A percentile compares a stretch with the other conserved stretches of the same genome.
These are phyloP conservation scores for Closterium sp. DNA, from an alignment of 139 green algal species.

Conservation along the genomic window DNA sequence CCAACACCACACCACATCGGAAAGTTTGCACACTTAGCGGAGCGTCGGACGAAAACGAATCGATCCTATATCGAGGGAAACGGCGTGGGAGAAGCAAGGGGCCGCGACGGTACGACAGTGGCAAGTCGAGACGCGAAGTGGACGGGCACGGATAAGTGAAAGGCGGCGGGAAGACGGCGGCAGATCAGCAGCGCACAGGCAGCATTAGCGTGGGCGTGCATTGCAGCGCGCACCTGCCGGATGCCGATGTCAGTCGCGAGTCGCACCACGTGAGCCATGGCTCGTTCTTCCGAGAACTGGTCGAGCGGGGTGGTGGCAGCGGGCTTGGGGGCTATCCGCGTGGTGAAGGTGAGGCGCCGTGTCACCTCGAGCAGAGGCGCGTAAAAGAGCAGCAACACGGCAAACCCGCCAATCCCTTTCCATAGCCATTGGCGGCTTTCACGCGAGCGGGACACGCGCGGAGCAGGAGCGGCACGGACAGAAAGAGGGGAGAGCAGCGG, in stretches of 20 bases:
- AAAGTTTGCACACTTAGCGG: neutral
- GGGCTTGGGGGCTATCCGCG: neutral
- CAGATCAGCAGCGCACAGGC: neutral
- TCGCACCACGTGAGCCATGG: slow-evolving; percentile 32
- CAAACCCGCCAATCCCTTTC: neutral
- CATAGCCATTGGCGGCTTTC: neutral
- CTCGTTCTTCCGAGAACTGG: slow-evolving; percentile 31
- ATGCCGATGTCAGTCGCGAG: slow-evolving; percentile 23
- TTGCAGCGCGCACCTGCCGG: slow-evolving; percentile 25
- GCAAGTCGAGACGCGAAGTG: neutral
- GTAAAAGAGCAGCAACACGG: neutral
- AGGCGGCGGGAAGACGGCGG: neutral
- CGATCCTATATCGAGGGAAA: neutral
- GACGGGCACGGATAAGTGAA: neutral
- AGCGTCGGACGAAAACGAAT: neutral
- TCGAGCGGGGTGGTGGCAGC: neutral
- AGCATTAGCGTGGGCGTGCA: neutral
- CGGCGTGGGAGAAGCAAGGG: no score
- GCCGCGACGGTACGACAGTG: neutral
- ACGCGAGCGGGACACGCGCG: neutral
- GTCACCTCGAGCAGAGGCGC: neutral
- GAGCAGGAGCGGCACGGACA: neutral
- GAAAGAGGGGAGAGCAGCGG: neutral
- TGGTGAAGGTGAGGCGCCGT: neutral
- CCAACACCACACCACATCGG: neutral